These are phyloP conservation scores for Monosporascus ibericus DNA, from an alignment of 2,329 filamentous ascomycete genomes.

Conservation along the genomic window DNA sequence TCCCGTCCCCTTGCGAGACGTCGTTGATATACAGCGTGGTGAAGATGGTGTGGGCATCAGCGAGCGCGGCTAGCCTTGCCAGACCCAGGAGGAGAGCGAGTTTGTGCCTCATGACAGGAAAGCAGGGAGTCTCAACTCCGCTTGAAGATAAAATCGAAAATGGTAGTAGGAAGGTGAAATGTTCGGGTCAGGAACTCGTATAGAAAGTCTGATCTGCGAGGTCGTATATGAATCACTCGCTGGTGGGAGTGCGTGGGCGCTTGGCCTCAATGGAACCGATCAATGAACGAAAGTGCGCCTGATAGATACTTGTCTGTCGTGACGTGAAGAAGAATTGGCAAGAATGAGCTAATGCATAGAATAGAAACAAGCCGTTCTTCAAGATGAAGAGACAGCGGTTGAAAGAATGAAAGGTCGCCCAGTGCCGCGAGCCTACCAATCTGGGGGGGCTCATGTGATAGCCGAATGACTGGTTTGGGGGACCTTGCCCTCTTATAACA, in stretches of 20 bases:
- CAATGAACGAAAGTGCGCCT: constrained; percentile 1
- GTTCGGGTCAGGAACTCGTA: no score
- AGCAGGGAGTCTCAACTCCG: neutral
- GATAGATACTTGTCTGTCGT: neutral
- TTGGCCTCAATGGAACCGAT: constrained; percentile 3
- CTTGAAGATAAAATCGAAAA: neutral
- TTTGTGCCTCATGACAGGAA: constrained; percentile 31
- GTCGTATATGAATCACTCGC: neutral
- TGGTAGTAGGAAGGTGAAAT: no score
- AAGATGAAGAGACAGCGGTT: neutral
- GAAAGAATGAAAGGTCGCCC: no score
- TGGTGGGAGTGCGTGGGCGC: neutral
- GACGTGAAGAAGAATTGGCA: neutral
- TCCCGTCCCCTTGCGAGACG: constrained; percentile 61
- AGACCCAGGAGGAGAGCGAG: constrained; percentile 27
- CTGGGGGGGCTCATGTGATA: no score
- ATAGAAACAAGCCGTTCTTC: neutral
- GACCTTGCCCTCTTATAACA: no score
- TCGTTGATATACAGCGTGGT: constrained; percentile 59
- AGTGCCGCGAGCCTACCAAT: no score
- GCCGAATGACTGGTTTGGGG: no score
- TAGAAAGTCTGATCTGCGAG: neutral
- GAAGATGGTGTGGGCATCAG: constrained; percentile 54
- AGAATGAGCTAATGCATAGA: neutral
- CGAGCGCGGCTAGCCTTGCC: constrained; percentile 29